These are phyloP conservation scores for Lactarius indigo DNA, from an alignment of 768 basidiomycete genomes.

Conservation along the genomic window DNA sequence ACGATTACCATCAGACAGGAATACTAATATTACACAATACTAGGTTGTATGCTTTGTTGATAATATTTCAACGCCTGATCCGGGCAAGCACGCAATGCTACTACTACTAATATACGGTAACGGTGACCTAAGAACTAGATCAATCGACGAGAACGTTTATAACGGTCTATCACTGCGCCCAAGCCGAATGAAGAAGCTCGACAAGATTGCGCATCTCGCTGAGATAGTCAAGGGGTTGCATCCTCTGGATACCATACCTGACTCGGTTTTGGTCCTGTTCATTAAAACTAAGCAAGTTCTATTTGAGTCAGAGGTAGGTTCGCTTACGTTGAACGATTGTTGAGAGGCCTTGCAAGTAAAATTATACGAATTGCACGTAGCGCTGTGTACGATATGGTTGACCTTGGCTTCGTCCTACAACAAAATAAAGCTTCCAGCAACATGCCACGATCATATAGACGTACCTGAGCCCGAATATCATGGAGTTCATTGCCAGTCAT, in stretches of 20 bases:
- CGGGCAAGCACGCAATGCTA: neutral
- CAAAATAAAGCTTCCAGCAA: neutral
- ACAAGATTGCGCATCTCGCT: constrained; percentile 60
- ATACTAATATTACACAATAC: neutral
- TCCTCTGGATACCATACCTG: constrained; percentile 75
- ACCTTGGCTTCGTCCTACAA: constrained; percentile 58
- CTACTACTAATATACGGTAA: constrained; percentile 14
- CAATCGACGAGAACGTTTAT: neutral
- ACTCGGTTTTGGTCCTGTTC: constrained; percentile 74
- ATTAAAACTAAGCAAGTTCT: constrained; percentile 2
- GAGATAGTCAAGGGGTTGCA: constrained; percentile 61
- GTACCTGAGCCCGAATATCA: constrained; percentile 74
- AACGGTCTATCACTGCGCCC: constrained; percentile 40
- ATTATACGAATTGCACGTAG: constrained; percentile 69
- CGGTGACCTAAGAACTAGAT: neutral
- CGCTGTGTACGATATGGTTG: constrained; percentile 55
- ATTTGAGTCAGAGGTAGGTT: neutral
- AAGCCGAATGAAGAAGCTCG: constrained; percentile 56
- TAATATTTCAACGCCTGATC: neutral
- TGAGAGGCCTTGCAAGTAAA: constrained; percentile 85
- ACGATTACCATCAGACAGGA: constrained; percentile 3
- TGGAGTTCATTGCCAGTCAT: constrained; percentile 73
- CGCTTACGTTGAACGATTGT: constrained; percentile 77
- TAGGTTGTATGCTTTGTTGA: constrained; percentile 1
- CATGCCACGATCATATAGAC: neutral